Conservation (phyloP, 2,329 filamentous ascomycete species). For the Capronia epimyces region DNA sequence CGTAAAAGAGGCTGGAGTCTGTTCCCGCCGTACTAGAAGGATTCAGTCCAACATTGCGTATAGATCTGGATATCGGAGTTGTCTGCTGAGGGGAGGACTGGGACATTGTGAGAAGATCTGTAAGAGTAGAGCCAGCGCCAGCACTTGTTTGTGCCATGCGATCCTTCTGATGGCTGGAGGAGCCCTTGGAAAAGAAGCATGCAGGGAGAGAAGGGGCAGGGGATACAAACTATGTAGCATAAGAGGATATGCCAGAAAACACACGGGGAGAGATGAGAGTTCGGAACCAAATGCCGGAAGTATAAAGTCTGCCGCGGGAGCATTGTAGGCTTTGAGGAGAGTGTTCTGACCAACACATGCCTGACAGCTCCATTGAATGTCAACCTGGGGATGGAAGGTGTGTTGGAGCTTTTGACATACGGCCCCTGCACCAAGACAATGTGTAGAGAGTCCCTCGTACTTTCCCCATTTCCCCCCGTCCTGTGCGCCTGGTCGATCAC, state of each 20-base stretch:
- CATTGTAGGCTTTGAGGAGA: not conserved
- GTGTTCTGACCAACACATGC: conserved; percentile 1
- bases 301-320: not conserved
- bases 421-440: not conserved
- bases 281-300: not conserved
- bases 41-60: not conserved
- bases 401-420: not conserved
- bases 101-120: not conserved
- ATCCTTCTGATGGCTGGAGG: not conserved
- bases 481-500: not conserved
- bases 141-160: not conserved
- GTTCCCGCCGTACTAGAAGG: not conserved
- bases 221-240: not conserved
- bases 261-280: not conserved
- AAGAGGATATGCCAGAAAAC: not conserved
- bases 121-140: not conserved
- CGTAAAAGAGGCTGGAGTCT: conserved; percentile 33
- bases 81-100: not conserved
- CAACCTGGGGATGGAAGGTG: not conserved
- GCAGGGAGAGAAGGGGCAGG: not conserved
- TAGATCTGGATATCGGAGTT: no score
- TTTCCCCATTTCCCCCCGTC: not conserved
- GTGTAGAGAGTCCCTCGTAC: not conserved
- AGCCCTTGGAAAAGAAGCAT: not conserved
- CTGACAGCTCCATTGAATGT: not conserved